These are phyloP conservation scores for Heritiera littoralis DNA, from an alignment of 345 rosid genomes.

Conservation along the genomic window DNA sequence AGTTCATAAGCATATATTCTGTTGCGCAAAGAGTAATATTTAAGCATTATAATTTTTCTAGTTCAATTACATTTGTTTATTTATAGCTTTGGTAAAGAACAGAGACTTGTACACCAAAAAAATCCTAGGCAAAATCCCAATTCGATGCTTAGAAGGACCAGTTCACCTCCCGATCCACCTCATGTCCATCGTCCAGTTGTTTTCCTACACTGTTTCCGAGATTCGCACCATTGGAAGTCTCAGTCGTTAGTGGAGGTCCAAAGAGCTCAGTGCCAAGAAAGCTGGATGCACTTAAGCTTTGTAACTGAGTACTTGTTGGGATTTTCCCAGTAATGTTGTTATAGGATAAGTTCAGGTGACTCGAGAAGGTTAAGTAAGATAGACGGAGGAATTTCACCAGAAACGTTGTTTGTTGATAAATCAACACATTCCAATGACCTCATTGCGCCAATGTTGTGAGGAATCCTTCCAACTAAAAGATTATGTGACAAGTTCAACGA, in stretches of 20 bases:
- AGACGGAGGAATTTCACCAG: background rate
- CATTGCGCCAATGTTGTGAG: conserved; percentile 3
- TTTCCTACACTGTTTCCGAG: background rate
- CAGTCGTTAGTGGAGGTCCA: background rate
- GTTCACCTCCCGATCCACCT: background rate
- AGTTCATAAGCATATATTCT: too few relatives aligned
- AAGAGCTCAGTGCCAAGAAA: background rate
- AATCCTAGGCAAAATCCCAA: too few relatives aligned
- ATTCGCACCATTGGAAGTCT: too few relatives aligned
- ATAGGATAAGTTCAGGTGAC: conserved; percentile 19
- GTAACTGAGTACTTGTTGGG: conserved; percentile 2
- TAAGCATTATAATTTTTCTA: too few relatives aligned
- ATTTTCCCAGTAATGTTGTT: conserved; percentile 22
- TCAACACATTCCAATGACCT: background rate
- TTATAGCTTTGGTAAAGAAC: too few relatives aligned
- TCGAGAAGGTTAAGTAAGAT: background rate
- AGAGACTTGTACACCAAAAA: too few relatives aligned
- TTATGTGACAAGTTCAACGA: conserved; percentile 12
- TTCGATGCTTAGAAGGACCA: background rate
- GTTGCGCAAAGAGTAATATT: too few relatives aligned
- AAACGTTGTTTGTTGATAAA: background rate
- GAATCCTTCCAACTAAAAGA: conserved; percentile 11
- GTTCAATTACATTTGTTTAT: too few relatives aligned
- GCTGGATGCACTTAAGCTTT: background rate
- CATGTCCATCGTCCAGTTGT: background rate